Conservation (phyloP, 2,329 filamentous ascomycete species). For the Fusarium cyanostomum region DNA sequence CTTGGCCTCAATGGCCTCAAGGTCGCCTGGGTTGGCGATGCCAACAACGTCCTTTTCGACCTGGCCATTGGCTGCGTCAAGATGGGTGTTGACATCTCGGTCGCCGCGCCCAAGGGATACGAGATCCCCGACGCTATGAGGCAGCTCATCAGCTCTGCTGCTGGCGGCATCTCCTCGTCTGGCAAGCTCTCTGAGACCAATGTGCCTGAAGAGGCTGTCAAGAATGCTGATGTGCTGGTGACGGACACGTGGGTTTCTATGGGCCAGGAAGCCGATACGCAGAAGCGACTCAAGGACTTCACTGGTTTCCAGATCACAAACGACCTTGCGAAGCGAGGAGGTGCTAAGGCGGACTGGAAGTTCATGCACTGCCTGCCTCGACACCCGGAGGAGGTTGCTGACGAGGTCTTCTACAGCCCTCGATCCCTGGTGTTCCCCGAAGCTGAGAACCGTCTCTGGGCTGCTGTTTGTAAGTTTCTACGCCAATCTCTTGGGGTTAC, state of each 20-base stretch:
- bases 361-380: conserved; percentile 99
- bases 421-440: conserved; percentile 91
- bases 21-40: conserved; percentile 95
- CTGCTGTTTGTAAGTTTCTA: conserved; percentile 73
- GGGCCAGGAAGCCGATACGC: conserved; percentile 90
- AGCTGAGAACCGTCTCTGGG: conserved; percentile 94
- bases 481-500: not conserved
- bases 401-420: conserved; percentile 92
- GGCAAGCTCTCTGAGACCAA: conserved; percentile 79
- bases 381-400: conserved; percentile 90
- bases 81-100: conserved; percentile 84
- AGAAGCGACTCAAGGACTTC: conserved; percentile 82
- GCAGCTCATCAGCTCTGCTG: conserved; percentile 73
- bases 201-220: conserved; percentile 84
- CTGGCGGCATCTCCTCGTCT: conserved; percentile 63
- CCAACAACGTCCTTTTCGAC: conserved; percentile 97
- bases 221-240: conserved; percentile 86
- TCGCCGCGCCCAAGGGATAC: conserved; percentile 88
- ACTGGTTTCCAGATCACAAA: conserved; percentile 90
- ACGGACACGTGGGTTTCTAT: conserved; percentile 99
- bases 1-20: conserved; percentile 85
- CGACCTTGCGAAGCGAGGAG: conserved; percentile 82
- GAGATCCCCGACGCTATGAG: conserved; percentile 81
- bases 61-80: conserved; percentile 88
- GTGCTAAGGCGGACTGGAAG: conserved; percentile 89